Evolutionary conservation across 768 basidiomycete genomes (phyloP).

Genomic region (Paxillus ammoniavirescens): DNA sequence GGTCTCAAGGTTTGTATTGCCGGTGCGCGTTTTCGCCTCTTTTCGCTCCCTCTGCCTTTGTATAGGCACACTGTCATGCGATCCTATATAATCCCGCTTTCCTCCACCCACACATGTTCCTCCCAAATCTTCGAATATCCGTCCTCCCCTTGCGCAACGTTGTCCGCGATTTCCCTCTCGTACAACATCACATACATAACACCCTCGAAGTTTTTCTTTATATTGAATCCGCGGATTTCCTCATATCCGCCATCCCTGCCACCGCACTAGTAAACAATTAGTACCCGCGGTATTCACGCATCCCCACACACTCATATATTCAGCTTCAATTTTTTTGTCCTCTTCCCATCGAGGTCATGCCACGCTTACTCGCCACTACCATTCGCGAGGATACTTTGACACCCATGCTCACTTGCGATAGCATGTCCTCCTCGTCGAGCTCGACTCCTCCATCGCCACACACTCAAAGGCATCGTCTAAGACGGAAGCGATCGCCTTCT

Average conservation of each 20-base stretch:
- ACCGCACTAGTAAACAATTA: not conserved
- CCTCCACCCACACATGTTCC: slow-evolving; percentile 10
- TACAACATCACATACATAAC: not conserved
- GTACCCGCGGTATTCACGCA: not conserved
- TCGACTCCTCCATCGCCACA: slow-evolving; percentile 15
- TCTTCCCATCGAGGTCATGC: not conserved
- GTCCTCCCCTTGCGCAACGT: not conserved
- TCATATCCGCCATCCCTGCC: slow-evolving; percentile 10
- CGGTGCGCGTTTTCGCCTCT: slow-evolving; percentile 27
- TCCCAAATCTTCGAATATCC: not conserved
- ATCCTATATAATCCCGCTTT: slow-evolving; percentile 31
- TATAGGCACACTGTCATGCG: slow-evolving; percentile 12
- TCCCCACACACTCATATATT: not conserved
- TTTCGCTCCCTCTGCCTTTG: slow-evolving; percentile 28
- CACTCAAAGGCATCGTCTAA: slow-evolving; percentile 22
- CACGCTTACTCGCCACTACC: not conserved
- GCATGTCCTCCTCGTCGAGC: slow-evolving; percentile 16
- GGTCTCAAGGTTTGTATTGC: slow-evolving; percentile 17
- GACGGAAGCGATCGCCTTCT: slow-evolving; percentile 25
- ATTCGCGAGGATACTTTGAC: slow-evolving; percentile 5
- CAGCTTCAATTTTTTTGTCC: not conserved
- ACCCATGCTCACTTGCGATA: slow-evolving; percentile 19
- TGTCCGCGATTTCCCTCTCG: not conserved
- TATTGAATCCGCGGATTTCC: slow-evolving; percentile 1
- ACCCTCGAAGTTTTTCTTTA: not conserved